Conservation (phyloP, 2,329 filamentous ascomycete species). For the Arthrocladium fulminans region DNA sequence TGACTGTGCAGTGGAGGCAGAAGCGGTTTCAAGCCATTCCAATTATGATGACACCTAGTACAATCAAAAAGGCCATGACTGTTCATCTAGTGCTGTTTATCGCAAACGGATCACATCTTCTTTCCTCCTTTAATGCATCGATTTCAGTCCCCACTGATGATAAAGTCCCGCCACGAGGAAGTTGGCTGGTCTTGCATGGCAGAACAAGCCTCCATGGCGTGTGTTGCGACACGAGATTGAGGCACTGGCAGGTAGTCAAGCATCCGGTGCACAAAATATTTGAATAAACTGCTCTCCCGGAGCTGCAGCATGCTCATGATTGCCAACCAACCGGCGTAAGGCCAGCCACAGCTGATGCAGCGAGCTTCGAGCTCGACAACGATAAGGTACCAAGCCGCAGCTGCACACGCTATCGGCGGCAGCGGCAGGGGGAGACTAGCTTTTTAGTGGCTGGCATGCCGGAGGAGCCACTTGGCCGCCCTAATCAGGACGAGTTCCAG, state of each 20-base stretch:
- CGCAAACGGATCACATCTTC: no score
- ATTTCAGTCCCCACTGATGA: no score
- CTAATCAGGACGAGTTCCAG: constrained; percentile 1
- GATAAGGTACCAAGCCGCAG: background rate
- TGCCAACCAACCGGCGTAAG: background rate
- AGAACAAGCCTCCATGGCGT: no score
- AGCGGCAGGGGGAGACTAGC: background rate
- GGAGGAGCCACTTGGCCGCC: background rate
- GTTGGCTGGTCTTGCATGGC: no score
- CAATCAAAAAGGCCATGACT: background rate
- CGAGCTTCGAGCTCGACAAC: background rate
- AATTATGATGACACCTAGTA: background rate
- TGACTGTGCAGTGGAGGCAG: background rate
- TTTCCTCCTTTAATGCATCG: no score
- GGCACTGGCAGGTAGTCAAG: no score
- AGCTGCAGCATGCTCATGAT: no score
- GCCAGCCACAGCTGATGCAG: background rate
- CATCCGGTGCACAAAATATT: no score
- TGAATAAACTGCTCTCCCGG: no score
- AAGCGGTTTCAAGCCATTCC: constrained; percentile 1
- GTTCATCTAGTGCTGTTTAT: no score
- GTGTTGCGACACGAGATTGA: no score
- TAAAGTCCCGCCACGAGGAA: no score
- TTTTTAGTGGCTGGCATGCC: constrained; percentile 1
- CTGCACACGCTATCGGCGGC: constrained; percentile 5